Evolutionary conservation across 768 basidiomycete genomes (phyloP).

Genomic region (Trametopsis cervina): DNA sequence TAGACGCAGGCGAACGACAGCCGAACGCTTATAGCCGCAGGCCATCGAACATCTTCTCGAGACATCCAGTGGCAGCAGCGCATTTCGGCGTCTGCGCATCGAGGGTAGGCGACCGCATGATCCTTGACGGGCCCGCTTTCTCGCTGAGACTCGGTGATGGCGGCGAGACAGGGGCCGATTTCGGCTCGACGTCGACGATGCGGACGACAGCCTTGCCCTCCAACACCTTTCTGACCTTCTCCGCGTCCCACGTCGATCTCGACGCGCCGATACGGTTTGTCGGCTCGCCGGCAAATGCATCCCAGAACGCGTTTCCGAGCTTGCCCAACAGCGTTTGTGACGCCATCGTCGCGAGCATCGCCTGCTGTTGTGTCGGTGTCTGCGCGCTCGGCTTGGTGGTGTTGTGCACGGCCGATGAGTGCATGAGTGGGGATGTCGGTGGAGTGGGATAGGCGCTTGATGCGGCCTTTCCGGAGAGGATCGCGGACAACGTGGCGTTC

Average conservation of each 20-base stretch:
- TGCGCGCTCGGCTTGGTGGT: constrained; percentile 22
- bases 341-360: constrained; percentile 66
- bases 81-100: not conserved
- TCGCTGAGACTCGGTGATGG: not conserved
- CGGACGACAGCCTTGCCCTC: constrained; percentile 77
- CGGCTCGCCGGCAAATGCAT: constrained; percentile 66
- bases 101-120: constrained; percentile 1
- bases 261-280: constrained; percentile 11
- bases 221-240: constrained; percentile 75
- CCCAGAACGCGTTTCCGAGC: constrained; percentile 78
- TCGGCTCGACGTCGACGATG: constrained; percentile 68
- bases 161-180: not conserved
- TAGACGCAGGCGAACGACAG: too few relatives aligned
- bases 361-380: constrained; percentile 32
- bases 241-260: constrained; percentile 43
- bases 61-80: constrained; percentile 1
- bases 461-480: constrained; percentile 43
- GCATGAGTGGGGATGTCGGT: constrained; percentile 32
- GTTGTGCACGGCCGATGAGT: constrained; percentile 19
- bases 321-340: constrained; percentile 68
- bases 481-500: constrained; percentile 21
- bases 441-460: constrained; percentile 34
- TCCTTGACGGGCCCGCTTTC: constrained; percentile 3
- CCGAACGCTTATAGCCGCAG: constrained; percentile 7
- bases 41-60: constrained; percentile 9